phyloP scores from a whole-genome alignment of 2,329 filamentous ascomycete species.

The Shiraia sp. region DNA sequence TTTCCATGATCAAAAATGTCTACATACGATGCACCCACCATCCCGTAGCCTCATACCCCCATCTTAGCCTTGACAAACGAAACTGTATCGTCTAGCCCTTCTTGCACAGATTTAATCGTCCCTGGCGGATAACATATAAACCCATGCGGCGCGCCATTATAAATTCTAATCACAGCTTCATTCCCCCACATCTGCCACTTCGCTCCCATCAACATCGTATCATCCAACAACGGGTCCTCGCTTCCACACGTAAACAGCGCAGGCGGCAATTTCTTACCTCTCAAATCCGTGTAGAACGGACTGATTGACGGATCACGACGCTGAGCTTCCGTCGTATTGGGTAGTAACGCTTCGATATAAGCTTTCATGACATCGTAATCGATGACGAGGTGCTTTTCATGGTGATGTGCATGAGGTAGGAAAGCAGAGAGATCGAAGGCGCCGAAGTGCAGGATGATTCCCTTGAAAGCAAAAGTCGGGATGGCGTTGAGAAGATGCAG shows the following conservation, averaged over 20 bases:
- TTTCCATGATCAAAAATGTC: too few relatives aligned
- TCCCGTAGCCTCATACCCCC: constrained; percentile 7
- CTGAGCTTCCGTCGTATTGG: constrained; percentile 47
- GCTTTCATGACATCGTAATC: constrained; percentile 51
- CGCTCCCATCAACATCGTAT: constrained; percentile 56
- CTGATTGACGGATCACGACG: constrained; percentile 52
- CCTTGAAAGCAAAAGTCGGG: constrained; percentile 50
- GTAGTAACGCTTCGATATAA: constrained; percentile 53
- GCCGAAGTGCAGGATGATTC: constrained; percentile 59
- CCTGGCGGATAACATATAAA: constrained; percentile 52
- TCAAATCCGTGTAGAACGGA: constrained; percentile 54
- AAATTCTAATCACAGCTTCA: constrained; percentile 57
- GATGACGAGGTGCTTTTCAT: constrained; percentile 50
- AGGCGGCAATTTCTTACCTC: constrained; percentile 50
- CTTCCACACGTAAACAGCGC: constrained; percentile 61
- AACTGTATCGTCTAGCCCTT: constrained; percentile 46
- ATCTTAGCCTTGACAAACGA: constrained; percentile 44
- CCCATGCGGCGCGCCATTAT: constrained; percentile 59
- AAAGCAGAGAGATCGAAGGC: constrained; percentile 54
- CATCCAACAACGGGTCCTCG: constrained; percentile 58
- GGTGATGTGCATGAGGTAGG: constrained; percentile 45
- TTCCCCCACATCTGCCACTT: constrained; percentile 59
- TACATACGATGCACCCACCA: too few relatives aligned
- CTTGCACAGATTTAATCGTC: constrained; percentile 41
- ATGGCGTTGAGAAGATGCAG: constrained; percentile 51